A percentile compares a stretch with the other conserved stretches of the same genome.
Conservation (phyloP, 139 green algal species). For the Chlamydomonas incerta region DNA sequence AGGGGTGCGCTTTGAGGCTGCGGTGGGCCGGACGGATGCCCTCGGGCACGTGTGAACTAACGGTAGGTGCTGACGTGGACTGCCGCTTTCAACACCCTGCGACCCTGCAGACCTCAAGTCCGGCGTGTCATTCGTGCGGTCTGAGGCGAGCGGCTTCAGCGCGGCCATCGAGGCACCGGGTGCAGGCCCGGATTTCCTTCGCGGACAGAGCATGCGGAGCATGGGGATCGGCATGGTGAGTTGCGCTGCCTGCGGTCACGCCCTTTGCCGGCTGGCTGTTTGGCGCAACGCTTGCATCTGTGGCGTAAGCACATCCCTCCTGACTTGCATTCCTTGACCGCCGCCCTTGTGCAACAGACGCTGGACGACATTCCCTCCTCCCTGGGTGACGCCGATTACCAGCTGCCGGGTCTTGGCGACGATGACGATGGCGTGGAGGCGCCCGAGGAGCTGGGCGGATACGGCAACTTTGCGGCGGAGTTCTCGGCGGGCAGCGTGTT, state of each 20-base stretch:
- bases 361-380: constrained; percentile 32
- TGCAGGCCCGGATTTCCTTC: neutral
- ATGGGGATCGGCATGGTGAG: neutral
- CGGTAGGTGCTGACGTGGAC: neutral
- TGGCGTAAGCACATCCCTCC: neutral
- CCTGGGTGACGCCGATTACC: neutral
- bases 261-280: too few relatives aligned
- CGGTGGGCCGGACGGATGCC: neutral
- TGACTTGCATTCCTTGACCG: neutral
- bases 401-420: constrained; percentile 30
- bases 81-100: neutral
- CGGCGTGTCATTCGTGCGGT: neutral
- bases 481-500: constrained; percentile 36
- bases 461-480: constrained; percentile 3
- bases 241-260: neutral
- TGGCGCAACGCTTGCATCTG: neutral
- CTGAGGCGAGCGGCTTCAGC: constrained; percentile 14
- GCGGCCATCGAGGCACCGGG: neutral
- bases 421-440: constrained; percentile 17
- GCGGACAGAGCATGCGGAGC: neutral
- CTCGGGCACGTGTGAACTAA: too few relatives aligned
- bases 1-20: neutral
- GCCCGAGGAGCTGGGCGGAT: neutral
- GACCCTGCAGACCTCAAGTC: neutral
- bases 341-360: neutral